Base-by-base conservation (phyloP, 2,329 filamentous ascomycete genomes). In the Dactylellina leptospora region DNA sequence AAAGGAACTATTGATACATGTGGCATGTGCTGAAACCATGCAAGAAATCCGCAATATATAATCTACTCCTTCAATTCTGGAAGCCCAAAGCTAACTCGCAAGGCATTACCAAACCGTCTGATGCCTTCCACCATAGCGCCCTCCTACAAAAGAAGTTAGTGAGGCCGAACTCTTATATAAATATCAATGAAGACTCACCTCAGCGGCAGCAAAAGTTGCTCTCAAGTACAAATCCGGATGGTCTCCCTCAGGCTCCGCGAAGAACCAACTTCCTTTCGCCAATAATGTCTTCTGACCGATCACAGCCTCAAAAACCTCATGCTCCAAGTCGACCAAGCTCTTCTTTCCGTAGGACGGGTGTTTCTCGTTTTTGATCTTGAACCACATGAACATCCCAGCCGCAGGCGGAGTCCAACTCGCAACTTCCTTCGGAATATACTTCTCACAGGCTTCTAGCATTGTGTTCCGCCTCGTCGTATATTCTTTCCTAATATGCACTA, bases 331-430 rank as follows among this genome's bases (percentile, higher is more conserved):
- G 22, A 85, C 79, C 48, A 91, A 82, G 51, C 80, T 81, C 74
- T 84, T 85, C 11, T 77, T 81, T 1, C 79, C 78, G 33, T 84
- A 83, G 10, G 85, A 80, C 0, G 90, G 90, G 76, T 93, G 90
- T 73, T 85, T 83, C 18, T 81, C 82, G 77, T 86, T 86, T 76
- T 91, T 85, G 16, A 95, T 82, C 56, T 85, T 83, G 66, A 95
- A 81, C 91, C 91, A 95, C 78, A 91, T 89, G 85, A 99, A 99
- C 95, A 99, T 99, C 78, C 93, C 93, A 0, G 93, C 91, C 64
- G 85, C 85, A 0, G 93, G 93, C 0, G 90, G 85, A 23, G 83
- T 85, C 92, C 93, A 97, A 79, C 84, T 87, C 16, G 92, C 89
- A 30, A 97, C 83, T 20, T 90, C 88, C 22, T 79, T 81, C 0